These are phyloP conservation scores for Puccinia horiana DNA, from an alignment of 1,284 basidiomycete genomes.

Conservation along the genomic window DNA sequence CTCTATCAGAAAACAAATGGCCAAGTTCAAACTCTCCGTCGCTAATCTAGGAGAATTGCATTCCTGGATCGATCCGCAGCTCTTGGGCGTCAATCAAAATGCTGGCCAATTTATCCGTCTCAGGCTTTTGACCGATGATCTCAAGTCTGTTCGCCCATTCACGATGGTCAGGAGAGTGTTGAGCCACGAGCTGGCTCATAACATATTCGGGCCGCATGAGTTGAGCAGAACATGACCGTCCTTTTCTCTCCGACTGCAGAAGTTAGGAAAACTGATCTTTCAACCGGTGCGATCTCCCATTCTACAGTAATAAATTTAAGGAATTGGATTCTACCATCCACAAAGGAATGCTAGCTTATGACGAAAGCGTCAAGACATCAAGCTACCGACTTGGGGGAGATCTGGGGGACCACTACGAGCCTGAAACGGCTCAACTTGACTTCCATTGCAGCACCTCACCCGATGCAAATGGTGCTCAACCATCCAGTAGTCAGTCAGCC, in stretches of 20 bases:
- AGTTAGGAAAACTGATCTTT: neutral
- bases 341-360: conserved; percentile 32
- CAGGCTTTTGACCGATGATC: conserved; percentile 32
- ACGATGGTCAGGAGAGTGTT: conserved; percentile 34
- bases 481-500: neutral
- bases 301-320: conserved; percentile 21
- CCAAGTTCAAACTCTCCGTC: conserved; percentile 15
- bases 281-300: neutral
- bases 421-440: conserved; percentile 1
- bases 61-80: conserved; percentile 15
- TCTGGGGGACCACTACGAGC: conserved; percentile 39
- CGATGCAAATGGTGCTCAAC: neutral
- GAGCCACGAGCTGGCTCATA: conserved; percentile 42
- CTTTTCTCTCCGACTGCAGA: neutral
- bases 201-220: conserved; percentile 32
- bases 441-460: conserved; percentile 27
- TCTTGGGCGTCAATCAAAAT: conserved; percentile 32
- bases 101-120: conserved; percentile 27
- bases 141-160: conserved; percentile 23
- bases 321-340: conserved; percentile 31
- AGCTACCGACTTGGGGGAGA: conserved; percentile 36
- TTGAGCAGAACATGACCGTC: neutral
- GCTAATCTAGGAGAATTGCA: conserved; percentile 25
- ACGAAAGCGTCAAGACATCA: conserved; percentile 15
- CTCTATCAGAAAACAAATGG: conserved; percentile 20